Evolutionary conservation across 2,329 filamentous ascomycete genomes (phyloP), one percentile per base, ranked within the genome.

Genomic region (Pseudocercospora pini-densiflorae): DNA sequence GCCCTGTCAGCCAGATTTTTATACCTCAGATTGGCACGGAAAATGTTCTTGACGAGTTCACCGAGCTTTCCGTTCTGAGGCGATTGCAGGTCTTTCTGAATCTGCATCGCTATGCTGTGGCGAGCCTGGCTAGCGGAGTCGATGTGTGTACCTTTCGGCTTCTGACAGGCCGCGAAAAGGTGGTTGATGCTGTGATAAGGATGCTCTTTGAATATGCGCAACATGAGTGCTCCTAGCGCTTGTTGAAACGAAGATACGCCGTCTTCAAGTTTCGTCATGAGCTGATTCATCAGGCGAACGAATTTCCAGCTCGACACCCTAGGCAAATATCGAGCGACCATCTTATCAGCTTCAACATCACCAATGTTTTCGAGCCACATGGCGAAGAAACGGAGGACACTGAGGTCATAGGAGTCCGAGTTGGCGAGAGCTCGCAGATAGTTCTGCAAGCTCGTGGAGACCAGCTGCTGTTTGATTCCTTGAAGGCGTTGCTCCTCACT

Each of bases 131-230:
- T 91, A 3, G 90, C 87, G 47, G 91, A 88, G 71, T 97, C 94
- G 53, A 55, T 33, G 12, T 36, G 21, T 71, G 91, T 61, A 60
- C 78, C 84, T 72, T 90, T 89, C 59, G 77, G 62, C 43, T 72
- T 78, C 73, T 89, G 49, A 29, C 21, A 64, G 5, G 65, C 63
- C n/a, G 94, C 92, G 83, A 94, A 97, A 49, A 99, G 92, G 73
- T 98, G 94, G 77, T 99, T 97, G 89, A 98, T 94, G 58, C 93
- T 93, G 76, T 99, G 96, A 77, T 94, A 97, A 0, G 95, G 96
- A 79, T 99, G 95, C 64, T 99, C 93, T 10, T 87, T 84, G 75
- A 94, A 98, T 63, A 99, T 97, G 8, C 89, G 89, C 74, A 89
- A 88, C 3, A 98, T 89, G 19, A 99, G 82, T 1, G 84, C 83